Evolutionary conservation across 805 yeast species (phyloP).

Genomic region (Lachancea lanzarotensis): DNA sequence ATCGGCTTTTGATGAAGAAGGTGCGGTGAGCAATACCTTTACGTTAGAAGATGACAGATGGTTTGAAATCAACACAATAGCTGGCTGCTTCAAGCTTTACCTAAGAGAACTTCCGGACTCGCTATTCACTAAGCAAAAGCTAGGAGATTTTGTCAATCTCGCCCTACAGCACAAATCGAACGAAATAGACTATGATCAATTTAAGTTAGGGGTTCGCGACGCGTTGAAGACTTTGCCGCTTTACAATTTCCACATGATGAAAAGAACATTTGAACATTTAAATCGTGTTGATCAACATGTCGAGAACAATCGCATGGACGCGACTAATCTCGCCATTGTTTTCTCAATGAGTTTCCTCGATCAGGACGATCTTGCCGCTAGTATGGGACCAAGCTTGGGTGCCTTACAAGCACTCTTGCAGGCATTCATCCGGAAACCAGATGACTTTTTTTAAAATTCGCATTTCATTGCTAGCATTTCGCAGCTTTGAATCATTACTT

Average conservation of each 20-base stretch:
- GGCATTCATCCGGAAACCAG: constrained; percentile 40
- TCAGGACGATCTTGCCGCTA: constrained; percentile 37
- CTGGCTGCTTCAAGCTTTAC: constrained; percentile 80
- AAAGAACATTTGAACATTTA: constrained; percentile 63
- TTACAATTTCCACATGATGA: constrained; percentile 61
- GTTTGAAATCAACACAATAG: constrained; percentile 79
- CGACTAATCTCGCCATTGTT: constrained; percentile 86
- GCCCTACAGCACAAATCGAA: constrained; percentile 22
- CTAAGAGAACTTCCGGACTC: constrained; percentile 86
- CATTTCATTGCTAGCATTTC: background rate
- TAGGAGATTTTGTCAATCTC: constrained; percentile 46
- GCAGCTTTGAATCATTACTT: background rate
- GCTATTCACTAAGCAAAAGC: constrained; percentile 58
- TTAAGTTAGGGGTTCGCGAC: constrained; percentile 20
- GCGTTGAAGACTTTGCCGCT: constrained; percentile 47
- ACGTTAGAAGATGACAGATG: constrained; percentile 49
- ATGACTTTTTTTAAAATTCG: constrained; percentile 24
- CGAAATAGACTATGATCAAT: constrained; percentile 23
- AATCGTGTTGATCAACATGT: constrained; percentile 59
- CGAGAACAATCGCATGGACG: constrained; percentile 74
- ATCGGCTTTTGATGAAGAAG: constrained; percentile 46
- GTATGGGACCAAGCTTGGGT: constrained; percentile 47
- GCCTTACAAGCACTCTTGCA: constrained; percentile 48
- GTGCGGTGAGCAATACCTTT: constrained; percentile 36
- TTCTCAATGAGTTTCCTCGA: constrained; percentile 59